Base-by-base conservation (phyloP, 2,329 filamentous ascomycete species). In the Cladophialophora carrionii region DNA sequence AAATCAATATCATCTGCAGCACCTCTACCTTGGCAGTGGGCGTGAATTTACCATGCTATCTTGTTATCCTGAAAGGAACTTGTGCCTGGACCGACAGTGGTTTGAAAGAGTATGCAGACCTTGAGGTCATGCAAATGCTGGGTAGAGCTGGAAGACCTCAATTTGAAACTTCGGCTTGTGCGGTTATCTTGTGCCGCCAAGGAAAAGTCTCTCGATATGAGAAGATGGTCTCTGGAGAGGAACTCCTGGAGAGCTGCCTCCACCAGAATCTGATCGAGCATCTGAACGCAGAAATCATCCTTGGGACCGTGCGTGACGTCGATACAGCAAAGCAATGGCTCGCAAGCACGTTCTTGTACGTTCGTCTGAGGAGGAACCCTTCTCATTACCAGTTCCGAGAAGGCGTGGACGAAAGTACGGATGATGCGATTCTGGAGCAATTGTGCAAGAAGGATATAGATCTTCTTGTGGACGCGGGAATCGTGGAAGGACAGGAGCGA, bases 61-160 rank as follows among this genome's bases (percentile, higher is more conserved):
- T 93, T 2, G 91, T 93, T 3, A 87, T 96, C 9, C 84, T 96
- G 62, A 96, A 96, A 75, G 90, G 90, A 24, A 96, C 91, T 0
- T 83, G 87, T 3, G 81, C 83, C 0, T 93, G 87, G 76, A 84
- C 86, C 63, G 84, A 87, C 63, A 81, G 77, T 34, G 77, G 82
- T 6, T 82, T 85, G 43, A 84, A 87, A 62, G 90, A 95, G 74
- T 92, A 92, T 70, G 87, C 90, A 0, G 91, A 95, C 73, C 80
- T 96, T 4, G 91, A 96, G 70, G 84, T 94, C 67, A 94, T 94
- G 88, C 91, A 96, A 72, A 96, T 96, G 91, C 84, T 96, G 56
- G 91, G 91, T 6, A 87, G 91, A 68, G 91, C 91, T 57, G 91
- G 92, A 1, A 83, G 91, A 22, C 91, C 92, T 5, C 92, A 96